Percentiles rank a stretch among this genome's conserved stretches.
These are phyloP conservation scores for Bretschneidera sinensis DNA, from an alignment of 345 rosid genomes.

Conservation along the genomic window DNA sequence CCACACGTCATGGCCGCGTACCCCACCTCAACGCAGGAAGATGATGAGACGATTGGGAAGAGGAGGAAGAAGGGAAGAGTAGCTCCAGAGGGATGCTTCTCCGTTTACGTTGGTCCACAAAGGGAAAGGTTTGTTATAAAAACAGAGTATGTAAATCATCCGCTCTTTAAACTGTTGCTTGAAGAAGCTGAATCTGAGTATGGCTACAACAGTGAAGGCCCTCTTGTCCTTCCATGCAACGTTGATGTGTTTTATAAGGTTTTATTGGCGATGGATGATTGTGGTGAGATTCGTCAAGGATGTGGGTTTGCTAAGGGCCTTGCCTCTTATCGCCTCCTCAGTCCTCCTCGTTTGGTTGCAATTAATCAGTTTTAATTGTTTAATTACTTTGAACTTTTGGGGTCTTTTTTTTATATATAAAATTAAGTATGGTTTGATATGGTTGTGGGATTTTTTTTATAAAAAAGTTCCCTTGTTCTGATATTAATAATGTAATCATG, in stretches of 20 bases:
- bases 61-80: conserved; percentile 23
- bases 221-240: conserved; percentile 59
- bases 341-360: no score
- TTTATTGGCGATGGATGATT: conserved; percentile 29
- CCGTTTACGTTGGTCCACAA: conserved; percentile 59
- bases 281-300: conserved; percentile 9
- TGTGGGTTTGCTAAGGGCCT: conserved; percentile 27
- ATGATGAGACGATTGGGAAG: conserved; percentile 1
- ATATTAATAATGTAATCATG: no score
- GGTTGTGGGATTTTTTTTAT: no score
- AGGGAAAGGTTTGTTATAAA: conserved; percentile 53
- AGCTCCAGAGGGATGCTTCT: conserved; percentile 58
- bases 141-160: conserved; percentile 55
- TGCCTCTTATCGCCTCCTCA: conserved; percentile 31
- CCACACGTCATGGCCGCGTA: neutral
- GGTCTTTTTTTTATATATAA: no score
- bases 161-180: conserved; percentile 46
- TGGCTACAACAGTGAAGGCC: no score
- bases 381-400: no score
- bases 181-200: conserved; percentile 72
- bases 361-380: no score
- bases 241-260: conserved; percentile 45
- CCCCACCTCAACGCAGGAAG: no score
- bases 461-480: no score
- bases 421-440: no score